A percentile compares a stretch with the other conserved stretches of the same genome.
Conservation (phyloP, 345 rosid species). For the Excoecaria agallocha region DNA sequence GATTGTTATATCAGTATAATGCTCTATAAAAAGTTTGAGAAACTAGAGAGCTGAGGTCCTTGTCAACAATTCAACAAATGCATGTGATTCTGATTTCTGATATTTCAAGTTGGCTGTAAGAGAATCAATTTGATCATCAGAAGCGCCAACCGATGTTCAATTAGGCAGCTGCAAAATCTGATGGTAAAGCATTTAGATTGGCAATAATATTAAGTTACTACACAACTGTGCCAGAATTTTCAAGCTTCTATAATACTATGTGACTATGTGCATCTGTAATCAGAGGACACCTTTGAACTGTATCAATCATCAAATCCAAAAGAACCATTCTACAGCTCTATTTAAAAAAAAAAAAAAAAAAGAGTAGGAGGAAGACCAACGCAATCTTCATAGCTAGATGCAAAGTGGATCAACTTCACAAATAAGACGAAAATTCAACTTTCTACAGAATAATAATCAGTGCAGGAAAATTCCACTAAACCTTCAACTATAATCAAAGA, state of each 20-base stretch:
- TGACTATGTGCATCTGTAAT: neutral
- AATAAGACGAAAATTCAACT: neutral
- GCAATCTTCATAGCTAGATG: neutral
- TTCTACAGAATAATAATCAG: neutral
- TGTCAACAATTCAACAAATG: no score
- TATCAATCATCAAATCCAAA: neutral
- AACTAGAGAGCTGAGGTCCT: neutral
- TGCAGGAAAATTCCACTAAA: neutral
- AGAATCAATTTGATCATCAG: neutral
- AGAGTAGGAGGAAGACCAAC: neutral
- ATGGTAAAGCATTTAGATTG: neutral
- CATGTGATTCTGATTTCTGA: neutral
- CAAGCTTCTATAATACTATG: neutral
- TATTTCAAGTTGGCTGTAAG: neutral
- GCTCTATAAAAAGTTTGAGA: neutral
- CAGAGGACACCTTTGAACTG: neutral
- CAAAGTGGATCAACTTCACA: neutral
- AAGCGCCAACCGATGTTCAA: neutral
- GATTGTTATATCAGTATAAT: neutral
- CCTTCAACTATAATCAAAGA: no score
- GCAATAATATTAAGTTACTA: neutral
- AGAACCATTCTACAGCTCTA: neutral
- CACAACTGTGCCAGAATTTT: neutral
- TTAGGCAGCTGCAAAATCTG: neutral
- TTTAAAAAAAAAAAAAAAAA: no score